phyloP scores from a whole-genome alignment of 257 asterid genomes.

The Oldenlandia corymbosa region DNA sequence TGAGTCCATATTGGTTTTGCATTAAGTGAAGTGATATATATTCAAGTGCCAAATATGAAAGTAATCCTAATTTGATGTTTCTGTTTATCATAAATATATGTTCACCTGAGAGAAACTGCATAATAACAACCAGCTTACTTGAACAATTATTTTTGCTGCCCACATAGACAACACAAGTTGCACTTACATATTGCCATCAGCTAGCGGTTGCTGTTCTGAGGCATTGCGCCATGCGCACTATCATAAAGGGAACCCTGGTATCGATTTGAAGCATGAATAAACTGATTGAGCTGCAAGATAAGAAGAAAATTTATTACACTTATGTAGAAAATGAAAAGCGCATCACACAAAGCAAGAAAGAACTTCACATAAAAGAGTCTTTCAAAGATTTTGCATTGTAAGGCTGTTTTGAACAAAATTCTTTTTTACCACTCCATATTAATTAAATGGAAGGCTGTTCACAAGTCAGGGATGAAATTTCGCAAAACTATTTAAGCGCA shows the following conservation, averaged over 20 bases:
- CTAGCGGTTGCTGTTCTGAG: conserved; percentile 21
- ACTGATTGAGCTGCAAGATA: conserved; percentile 35
- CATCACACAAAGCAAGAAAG: not conserved
- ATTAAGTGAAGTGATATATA: no score
- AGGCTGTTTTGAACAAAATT: not conserved
- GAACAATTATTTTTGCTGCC: not conserved
- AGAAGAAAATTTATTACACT: no score
- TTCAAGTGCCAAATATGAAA: no score
- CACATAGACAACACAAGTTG: not conserved
- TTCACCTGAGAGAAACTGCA: not conserved
- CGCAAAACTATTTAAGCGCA: no score
- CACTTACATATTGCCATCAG: conserved; percentile 35
- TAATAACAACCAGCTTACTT: no score
- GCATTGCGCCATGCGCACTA: conserved; percentile 11
- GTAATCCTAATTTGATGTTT: no score
- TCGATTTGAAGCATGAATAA: conserved; percentile 32
- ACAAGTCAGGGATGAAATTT: no score
- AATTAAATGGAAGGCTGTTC: not conserved
- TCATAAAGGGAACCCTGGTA: conserved; percentile 21
- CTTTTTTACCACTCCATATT: not conserved
- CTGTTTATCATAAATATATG: no score
- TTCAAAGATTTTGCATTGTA: no score
- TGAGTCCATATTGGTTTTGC: not conserved
- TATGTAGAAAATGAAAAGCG: no score
- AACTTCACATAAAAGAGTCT: no score